Percentiles rank a stretch among this genome's conserved stretches.
phyloP scores from a whole-genome alignment of 768 basidiomycete species.

The Boletus reticulatus region DNA sequence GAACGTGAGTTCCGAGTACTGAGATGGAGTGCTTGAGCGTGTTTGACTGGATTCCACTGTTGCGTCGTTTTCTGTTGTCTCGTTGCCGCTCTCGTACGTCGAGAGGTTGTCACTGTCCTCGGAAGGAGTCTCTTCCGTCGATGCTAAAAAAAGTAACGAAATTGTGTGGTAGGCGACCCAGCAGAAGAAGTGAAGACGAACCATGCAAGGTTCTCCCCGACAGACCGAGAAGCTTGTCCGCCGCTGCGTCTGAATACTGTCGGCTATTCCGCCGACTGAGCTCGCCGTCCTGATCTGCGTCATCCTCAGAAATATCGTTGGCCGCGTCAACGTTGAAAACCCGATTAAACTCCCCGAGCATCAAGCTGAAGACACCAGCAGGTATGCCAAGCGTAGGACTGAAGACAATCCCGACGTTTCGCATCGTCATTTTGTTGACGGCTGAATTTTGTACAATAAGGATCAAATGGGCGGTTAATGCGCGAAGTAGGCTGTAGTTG shows the following conservation, averaged over 20 bases:
- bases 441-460: conserved; percentile 88
- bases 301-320: conserved; percentile 22
- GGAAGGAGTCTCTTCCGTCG: conserved; percentile 61
- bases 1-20: conserved; percentile 22
- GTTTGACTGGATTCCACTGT: conserved; percentile 44
- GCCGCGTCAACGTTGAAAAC: conserved; percentile 80
- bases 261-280: conserved; percentile 73
- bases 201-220: conserved; percentile 64
- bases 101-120: conserved; percentile 70
- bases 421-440: conserved; percentile 97
- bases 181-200: conserved; percentile 36
- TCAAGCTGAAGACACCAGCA: conserved; percentile 93
- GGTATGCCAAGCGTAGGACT: conserved; percentile 97
- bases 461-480: conserved; percentile 92
- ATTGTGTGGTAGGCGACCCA: conserved; percentile 1
- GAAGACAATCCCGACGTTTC: conserved; percentile 98
- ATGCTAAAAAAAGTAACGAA: conserved; percentile 24
- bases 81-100: conserved; percentile 72
- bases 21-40: conserved; percentile 38
- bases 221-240: conserved; percentile 79
- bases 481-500: conserved; percentile 92
- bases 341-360: conserved; percentile 90
- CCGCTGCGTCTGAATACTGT: conserved; percentile 80
- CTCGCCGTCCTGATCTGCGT: conserved; percentile 34
- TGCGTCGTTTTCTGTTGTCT: conserved; percentile 60